Evolutionary conservation across 495 filamentous ascomycete species (phyloP).

Genomic region (Pseudomonodictys pantanalensis): DNA sequence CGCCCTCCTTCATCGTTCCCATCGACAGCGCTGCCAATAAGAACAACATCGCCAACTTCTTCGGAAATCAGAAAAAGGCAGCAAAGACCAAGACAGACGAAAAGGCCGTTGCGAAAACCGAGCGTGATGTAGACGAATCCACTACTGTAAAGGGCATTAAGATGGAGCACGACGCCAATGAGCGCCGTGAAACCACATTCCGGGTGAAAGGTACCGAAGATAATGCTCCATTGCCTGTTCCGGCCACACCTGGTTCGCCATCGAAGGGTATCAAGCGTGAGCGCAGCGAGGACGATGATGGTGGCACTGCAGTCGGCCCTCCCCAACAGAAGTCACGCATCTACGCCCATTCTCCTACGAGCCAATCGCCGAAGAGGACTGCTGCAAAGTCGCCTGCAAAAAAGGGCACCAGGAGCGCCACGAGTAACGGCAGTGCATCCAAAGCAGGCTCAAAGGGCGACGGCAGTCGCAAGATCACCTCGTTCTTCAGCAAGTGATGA

Average conservation of each 20-base stretch:
- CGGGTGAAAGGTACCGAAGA: constrained; percentile 46
- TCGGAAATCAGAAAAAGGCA: constrained; percentile 56
- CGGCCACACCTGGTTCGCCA: constrained; percentile 18
- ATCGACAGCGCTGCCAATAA: constrained; percentile 82
- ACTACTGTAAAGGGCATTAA: constrained; percentile 37
- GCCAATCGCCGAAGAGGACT: constrained; percentile 23
- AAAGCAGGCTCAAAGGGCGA: constrained; percentile 50
- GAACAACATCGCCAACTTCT: constrained; percentile 90
- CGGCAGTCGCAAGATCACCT: constrained; percentile 78
- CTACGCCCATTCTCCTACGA: background rate
- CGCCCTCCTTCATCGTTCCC: constrained; percentile 75
- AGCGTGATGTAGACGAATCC: constrained; percentile 36
- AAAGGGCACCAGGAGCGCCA: constrained; percentile 49
- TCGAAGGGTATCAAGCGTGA: constrained; percentile 54
- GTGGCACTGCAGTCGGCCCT: constrained; percentile 37
- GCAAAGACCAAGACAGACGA: constrained; percentile 30
- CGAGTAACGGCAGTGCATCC: constrained; percentile 45
- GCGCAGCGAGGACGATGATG: constrained; percentile 40
- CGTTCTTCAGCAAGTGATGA: constrained; percentile 67
- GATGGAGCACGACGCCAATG: constrained; percentile 39
- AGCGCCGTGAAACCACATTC: constrained; percentile 45
- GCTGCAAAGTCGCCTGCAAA: constrained; percentile 47
- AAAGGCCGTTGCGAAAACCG: constrained; percentile 20
- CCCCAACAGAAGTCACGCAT: constrained; percentile 27
- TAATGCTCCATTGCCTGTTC: constrained; percentile 48